phyloP scores from a whole-genome alignment of 345 rosid species.

The Eucalyptus regnans region DNA sequence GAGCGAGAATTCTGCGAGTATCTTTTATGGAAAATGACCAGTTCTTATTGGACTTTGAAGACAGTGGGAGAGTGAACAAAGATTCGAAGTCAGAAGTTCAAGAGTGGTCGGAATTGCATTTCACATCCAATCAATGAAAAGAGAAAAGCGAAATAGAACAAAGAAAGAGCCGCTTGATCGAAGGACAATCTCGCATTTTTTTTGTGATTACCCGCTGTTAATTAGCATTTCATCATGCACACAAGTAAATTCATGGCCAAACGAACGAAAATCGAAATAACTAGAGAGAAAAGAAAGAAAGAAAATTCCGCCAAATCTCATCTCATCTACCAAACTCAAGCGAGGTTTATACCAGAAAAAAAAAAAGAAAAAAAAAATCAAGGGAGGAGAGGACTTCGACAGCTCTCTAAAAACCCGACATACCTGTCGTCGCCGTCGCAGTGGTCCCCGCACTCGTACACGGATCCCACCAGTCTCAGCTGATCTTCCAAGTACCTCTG shows the following conservation, averaged over 20 bases:
- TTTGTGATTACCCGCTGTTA: neutral
- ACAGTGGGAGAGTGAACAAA: neutral
- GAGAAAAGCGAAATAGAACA: neutral
- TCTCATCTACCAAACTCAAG: neutral
- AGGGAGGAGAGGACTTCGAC: too few species aligned
- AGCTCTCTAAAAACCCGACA: neutral
- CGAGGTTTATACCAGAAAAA: neutral
- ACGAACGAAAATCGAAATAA: neutral
- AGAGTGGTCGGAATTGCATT: neutral
- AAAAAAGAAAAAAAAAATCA: too few species aligned
- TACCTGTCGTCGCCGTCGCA: neutral
- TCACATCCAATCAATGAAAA: neutral
- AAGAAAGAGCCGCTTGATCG: neutral
- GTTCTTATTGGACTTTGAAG: neutral
- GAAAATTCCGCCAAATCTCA: neutral
- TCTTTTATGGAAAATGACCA: neutral
- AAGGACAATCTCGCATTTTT: neutral
- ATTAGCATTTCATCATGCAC: neutral
- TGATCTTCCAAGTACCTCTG: constrained; percentile 65
- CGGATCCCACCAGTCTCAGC: constrained; percentile 28
- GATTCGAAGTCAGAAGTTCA: neutral
- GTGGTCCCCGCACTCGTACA: constrained; percentile 30
- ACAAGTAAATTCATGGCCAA: neutral
- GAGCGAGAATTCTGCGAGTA: neutral
- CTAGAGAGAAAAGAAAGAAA: neutral